Evolutionary conservation across 108 stramenopile species (phyloP), one percentile per base, ranked within the genome.

Genomic region (Cyclotella sp.): DNA sequence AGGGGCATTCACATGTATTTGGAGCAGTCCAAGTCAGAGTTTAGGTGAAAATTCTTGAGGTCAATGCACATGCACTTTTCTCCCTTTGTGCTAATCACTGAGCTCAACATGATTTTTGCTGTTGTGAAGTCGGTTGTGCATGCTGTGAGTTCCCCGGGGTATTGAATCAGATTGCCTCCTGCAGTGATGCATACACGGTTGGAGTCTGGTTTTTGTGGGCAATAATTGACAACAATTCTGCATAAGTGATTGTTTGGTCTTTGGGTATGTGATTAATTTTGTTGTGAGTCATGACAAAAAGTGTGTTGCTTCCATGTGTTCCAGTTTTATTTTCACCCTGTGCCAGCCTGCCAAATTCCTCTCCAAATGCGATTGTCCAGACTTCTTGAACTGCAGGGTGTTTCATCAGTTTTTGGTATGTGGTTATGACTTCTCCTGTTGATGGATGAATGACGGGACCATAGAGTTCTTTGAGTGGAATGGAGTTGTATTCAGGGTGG

Each of bases 91-190:
- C 67, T 70, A 10, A 86, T 5, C 29, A 63, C 54, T 45, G 64
- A 64, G 64, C 77, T 77, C 66, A 63, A 22, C 15, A 80, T 63
- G 12, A 68, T 3, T 39, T 85, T 85, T 29, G 63, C 21, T 45
- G 75, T 77, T 34, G 42, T 46, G 19, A 85, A n/a, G 41, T 71
- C 76, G 12, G 13, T 76, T 10, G 45, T 60, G 28, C 59, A 28
- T 15, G 59, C 30, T 63, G 40, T 49, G 7, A 51, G 21, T 11
- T 75, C 69, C 13, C 53, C 68, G n/a, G 68, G 68, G 66, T 82
- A 82, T 11, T 83, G n/a, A n/a, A 87, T 73, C 14, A 65, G 72
- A 41, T 87, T 66, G 43, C 86, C 85, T n/a, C 85, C 81, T 16
- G 79, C 78, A 1, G 82, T 83, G 46, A 45, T 60, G 22, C 85